These are phyloP conservation scores for Aaosphaeria pasadenensis DNA, from an alignment of 2,329 filamentous ascomycete genomes.

Conservation along the genomic window DNA sequence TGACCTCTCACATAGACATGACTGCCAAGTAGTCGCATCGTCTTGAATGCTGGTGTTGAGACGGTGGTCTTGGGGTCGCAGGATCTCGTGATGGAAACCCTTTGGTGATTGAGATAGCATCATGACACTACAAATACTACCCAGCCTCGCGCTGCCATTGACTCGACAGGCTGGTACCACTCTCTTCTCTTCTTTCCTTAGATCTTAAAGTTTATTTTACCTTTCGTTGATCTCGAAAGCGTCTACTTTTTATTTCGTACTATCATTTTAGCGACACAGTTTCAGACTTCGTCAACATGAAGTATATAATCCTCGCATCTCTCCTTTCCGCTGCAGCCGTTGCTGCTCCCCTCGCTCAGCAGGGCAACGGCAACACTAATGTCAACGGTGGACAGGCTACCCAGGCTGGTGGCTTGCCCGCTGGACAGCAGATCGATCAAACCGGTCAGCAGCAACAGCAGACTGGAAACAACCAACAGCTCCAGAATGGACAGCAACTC, in stretches of 20 bases:
- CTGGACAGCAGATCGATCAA: background rate
- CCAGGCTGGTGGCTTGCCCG: background rate
- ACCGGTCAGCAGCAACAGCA: background rate
- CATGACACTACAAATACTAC: constrained; percentile 5
- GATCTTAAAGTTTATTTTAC: constrained; percentile 3
- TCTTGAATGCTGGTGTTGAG: background rate
- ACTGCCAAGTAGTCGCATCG: constrained; percentile 13
- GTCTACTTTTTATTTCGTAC: background rate
- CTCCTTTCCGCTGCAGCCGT: constrained; percentile 29
- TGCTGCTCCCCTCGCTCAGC: constrained; percentile 28
- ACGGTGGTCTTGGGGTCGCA: background rate
- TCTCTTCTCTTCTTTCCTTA: background rate
- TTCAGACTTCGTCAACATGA: constrained; percentile 22
- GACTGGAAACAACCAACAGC: background rate
- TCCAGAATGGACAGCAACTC: background rate
- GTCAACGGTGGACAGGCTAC: background rate
- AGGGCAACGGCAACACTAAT: constrained; percentile 11
- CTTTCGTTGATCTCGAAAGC: constrained; percentile 1
- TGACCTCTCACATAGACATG: constrained; percentile 9
- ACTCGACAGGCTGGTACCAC: constrained; percentile 5
- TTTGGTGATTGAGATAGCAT: background rate
- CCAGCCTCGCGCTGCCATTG: background rate
- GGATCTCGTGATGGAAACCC: too few relatives aligned
- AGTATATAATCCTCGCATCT: constrained; percentile 34
- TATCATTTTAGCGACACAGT: constrained; percentile 7